phyloP scores from a whole-genome alignment of 768 basidiomycete species.

The Dacryopinax spathularia region DNA sequence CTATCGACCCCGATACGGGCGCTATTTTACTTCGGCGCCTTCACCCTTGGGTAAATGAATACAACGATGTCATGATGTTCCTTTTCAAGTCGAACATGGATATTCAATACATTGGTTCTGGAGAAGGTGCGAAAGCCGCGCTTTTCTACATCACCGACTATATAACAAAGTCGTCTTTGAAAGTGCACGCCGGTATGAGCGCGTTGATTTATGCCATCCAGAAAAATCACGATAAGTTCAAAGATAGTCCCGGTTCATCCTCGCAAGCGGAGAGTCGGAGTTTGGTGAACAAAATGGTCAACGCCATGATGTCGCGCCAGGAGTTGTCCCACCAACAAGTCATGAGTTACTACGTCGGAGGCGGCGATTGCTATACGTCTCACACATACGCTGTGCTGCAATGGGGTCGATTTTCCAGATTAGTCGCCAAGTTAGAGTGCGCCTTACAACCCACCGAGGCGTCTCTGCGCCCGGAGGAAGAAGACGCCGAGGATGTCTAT shows the following conservation, averaged over 20 bases:
- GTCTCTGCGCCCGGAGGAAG: no score
- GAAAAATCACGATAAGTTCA: neutral
- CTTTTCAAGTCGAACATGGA: slow-evolving; percentile 34
- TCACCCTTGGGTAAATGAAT: slow-evolving; percentile 33
- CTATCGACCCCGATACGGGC: slow-evolving; percentile 17
- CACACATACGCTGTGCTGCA: slow-evolving; percentile 11
- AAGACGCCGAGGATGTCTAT: neutral
- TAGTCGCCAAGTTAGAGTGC: neutral
- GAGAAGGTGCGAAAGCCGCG: slow-evolving; percentile 29
- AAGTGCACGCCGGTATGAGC: slow-evolving; percentile 24
- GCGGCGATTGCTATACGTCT: slow-evolving; percentile 16
- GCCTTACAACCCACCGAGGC: no score
- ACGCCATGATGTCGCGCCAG: slow-evolving; percentile 5
- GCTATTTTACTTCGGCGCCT: slow-evolving; percentile 21
- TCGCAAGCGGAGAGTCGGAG: neutral
- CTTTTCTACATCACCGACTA: slow-evolving; percentile 39
- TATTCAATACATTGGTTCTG: slow-evolving; percentile 34
- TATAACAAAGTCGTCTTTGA: slow-evolving; percentile 33
- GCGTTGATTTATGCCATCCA: neutral
- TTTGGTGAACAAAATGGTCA: neutral
- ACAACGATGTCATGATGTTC: slow-evolving; percentile 29
- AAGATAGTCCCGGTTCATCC: neutral
- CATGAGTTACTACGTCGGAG: slow-evolving; percentile 19
- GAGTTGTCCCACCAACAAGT: slow-evolving; percentile 24
- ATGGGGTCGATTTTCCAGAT: neutral